phyloP scores from a whole-genome alignment of 768 basidiomycete genomes.

The Boletus sp. region DNA sequence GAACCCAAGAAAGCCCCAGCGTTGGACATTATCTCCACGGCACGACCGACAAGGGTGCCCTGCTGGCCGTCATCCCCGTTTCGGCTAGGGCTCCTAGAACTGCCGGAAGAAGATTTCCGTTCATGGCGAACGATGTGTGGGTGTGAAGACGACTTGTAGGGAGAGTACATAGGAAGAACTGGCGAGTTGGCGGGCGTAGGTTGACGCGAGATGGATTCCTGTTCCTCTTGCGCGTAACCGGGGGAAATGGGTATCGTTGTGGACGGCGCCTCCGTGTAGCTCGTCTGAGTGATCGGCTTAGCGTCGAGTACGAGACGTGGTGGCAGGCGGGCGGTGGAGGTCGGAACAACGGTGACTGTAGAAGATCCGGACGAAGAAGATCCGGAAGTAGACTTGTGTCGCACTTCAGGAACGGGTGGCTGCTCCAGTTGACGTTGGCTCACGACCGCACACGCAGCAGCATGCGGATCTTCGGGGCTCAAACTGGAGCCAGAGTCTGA shows the following conservation, averaged over 20 bases:
- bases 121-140: conserved; percentile 6
- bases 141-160: background rate
- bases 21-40: conserved; percentile 76
- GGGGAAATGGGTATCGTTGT: conserved; percentile 24
- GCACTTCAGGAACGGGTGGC: conserved; percentile 7
- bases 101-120: conserved; percentile 17
- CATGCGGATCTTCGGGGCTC: conserved; percentile 27
- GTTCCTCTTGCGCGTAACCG: conserved; percentile 29
- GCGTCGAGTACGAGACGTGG: conserved; percentile 30
- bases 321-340: conserved; percentile 16
- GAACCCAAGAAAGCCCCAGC: conserved; percentile 75
- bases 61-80: conserved; percentile 28
- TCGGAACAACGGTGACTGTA: conserved; percentile 10
- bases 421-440: conserved; percentile 10
- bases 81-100: conserved; percentile 27
- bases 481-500: conserved; percentile 36
- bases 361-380: conserved; percentile 31
- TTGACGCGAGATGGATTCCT: conserved; percentile 37
- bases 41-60: conserved; percentile 52
- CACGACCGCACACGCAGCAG: background rate
- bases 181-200: conserved; percentile 68
- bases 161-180: conserved; percentile 30
- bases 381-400: conserved; percentile 13
- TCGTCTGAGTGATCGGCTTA: conserved; percentile 27
- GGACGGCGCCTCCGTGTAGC: conserved; percentile 19